Conservation (phyloP, 1,284 basidiomycete species). For the Hortiboletus rubellus region DNA sequence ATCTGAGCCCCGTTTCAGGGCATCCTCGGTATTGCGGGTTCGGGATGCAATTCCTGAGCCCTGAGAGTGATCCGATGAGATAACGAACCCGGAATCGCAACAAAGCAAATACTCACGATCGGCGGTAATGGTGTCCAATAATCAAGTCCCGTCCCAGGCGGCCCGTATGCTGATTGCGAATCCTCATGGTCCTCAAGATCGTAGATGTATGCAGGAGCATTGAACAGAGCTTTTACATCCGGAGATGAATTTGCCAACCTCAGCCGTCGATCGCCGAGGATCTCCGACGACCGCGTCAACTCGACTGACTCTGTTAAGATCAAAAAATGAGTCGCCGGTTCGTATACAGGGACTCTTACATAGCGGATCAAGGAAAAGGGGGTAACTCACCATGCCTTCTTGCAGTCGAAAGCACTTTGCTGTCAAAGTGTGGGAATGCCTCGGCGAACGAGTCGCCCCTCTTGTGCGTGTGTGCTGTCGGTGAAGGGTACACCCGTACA, state of each 20-base stretch:
- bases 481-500: slow-evolving; percentile 75
- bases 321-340: slow-evolving; percentile 14
- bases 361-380: slow-evolving; percentile 2
- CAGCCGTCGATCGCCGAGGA: slow-evolving; percentile 72
- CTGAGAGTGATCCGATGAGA: slow-evolving; percentile 37
- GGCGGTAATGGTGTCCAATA: slow-evolving; percentile 78
- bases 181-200: slow-evolving; percentile 73
- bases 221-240: slow-evolving; percentile 95
- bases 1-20: slow-evolving; percentile 83
- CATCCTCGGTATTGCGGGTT: slow-evolving; percentile 67
- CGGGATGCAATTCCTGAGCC: slow-evolving; percentile 66
- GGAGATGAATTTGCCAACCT: slow-evolving; percentile 87
- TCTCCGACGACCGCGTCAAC: slow-evolving; percentile 65
- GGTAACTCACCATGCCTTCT: slow-evolving; percentile 59
- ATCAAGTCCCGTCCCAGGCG: slow-evolving; percentile 47
- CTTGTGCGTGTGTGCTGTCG: slow-evolving; percentile 71
- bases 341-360: neutral
- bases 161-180: slow-evolving; percentile 54
- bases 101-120: slow-evolving; percentile 52
- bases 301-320: slow-evolving; percentile 66
- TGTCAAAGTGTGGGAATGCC: slow-evolving; percentile 96
- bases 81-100: slow-evolving; percentile 18
- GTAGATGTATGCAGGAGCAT: slow-evolving; percentile 74
- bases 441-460: slow-evolving; percentile 92
- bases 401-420: slow-evolving; percentile 84